A percentile compares a stretch with the other conserved stretches of the same genome.
Evolutionary conservation across 2,329 filamentous ascomycete genomes (phyloP).

Genomic region (Neofusicoccum cordaticola): DNA sequence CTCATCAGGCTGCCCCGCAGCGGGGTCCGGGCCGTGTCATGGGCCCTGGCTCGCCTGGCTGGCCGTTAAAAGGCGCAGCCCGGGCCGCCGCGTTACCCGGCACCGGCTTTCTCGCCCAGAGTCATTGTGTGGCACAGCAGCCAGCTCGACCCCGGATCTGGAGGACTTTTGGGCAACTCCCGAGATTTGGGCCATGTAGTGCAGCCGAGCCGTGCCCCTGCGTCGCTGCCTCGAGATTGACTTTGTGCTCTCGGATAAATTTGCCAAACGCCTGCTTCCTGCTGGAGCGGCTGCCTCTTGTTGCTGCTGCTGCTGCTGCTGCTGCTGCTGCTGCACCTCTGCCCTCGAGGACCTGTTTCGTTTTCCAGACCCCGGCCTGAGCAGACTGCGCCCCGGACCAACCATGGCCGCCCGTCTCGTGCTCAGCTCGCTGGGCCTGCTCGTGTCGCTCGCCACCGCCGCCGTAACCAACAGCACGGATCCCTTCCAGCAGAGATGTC

Average conservation of each 20-base stretch:
- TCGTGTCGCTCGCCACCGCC: not conserved
- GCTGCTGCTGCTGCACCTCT: not conserved
- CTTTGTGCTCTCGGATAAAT: not conserved
- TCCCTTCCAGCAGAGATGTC: conserved; percentile 3
- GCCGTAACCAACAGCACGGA: not conserved
- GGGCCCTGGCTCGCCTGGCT: not conserved
- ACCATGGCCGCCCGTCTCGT: not conserved
- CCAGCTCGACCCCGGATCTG: not conserved
- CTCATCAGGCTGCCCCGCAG: not conserved
- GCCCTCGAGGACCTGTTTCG: not conserved
- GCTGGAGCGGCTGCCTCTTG: not conserved
- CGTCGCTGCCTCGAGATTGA: not conserved
- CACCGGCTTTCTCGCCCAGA: not conserved
- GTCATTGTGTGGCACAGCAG: not conserved
- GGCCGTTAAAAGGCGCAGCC: not conserved
- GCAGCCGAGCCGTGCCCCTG: not conserved
- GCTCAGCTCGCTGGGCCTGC: not conserved
- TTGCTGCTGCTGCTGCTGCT: not conserved
- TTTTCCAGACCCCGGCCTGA: too few species aligned
- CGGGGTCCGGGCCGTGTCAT: conserved; percentile 5
- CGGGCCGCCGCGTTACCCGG: not conserved
- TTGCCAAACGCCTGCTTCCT: not conserved
- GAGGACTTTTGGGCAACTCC: not conserved
- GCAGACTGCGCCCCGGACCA: too few species aligned
- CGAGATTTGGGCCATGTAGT: not conserved